A percentile compares a stretch with the other conserved stretches of the same genome.
These are phyloP conservation scores for Gentiana dahurica DNA, from an alignment of 257 asterid species.

Conservation along the genomic window DNA sequence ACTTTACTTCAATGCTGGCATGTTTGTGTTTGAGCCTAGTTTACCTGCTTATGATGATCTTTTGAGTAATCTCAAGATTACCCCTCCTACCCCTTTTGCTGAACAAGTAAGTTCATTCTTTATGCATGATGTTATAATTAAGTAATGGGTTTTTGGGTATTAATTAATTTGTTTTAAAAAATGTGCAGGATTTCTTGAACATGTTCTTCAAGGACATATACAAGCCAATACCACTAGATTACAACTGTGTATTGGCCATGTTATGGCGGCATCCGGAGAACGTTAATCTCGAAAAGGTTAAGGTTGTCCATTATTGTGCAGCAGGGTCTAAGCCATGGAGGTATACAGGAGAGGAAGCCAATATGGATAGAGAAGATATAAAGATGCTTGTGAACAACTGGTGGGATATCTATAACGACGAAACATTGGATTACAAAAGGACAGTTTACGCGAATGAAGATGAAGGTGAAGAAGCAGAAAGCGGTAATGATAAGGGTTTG, in stretches of 20 bases:
- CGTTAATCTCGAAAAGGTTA: slow-evolving; percentile 47
- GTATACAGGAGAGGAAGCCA: slow-evolving; percentile 12
- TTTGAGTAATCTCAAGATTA: slow-evolving; percentile 29
- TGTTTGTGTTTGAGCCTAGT: slow-evolving; percentile 51
- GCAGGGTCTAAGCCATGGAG: slow-evolving; percentile 32
- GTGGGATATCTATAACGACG: slow-evolving; percentile 6
- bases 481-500: slow-evolving; percentile 1
- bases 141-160: background rate
- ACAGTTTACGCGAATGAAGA: too few relatives aligned
- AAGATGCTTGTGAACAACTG: slow-evolving; percentile 1
- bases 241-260: slow-evolving; percentile 64
- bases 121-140: background rate
- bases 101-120: slow-evolving; percentile 36
- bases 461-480: background rate
- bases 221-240: slow-evolving; percentile 46
- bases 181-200: slow-evolving; percentile 56
- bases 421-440: slow-evolving; percentile 10
- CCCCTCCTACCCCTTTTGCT: slow-evolving; percentile 51
- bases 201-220: slow-evolving; percentile 41
- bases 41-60: slow-evolving; percentile 27
- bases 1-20: slow-evolving; percentile 50
- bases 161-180: background rate
- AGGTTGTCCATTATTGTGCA: slow-evolving; percentile 70
- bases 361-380: slow-evolving; percentile 12
- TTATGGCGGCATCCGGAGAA: slow-evolving; percentile 72